These are phyloP conservation scores for Helichrysum umbraculigerum DNA, from an alignment of 129 eudicot genomes.

Conservation along the genomic window DNA sequence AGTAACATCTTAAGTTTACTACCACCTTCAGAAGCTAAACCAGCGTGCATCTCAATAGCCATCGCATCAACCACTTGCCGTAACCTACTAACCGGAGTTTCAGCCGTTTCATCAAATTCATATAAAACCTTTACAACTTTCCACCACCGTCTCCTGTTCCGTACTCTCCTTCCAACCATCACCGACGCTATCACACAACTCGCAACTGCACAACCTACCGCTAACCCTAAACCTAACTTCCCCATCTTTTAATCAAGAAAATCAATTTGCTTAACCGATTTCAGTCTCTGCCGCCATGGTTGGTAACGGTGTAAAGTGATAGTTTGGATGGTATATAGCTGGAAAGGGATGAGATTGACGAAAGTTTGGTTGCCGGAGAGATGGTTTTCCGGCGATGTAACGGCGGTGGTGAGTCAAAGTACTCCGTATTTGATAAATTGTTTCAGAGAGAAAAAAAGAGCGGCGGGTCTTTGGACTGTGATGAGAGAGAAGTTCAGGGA, in stretches of 20 bases:
- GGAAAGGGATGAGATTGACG: constrained; percentile 4
- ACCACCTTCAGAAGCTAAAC: constrained; percentile 96
- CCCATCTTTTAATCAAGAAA: constrained; percentile 42
- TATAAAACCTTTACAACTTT: constrained; percentile 62
- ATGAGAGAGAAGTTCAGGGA: constrained; percentile 48
- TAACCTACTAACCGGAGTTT: constrained; percentile 62
- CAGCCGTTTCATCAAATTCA: constrained; percentile 63
- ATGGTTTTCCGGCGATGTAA: constrained; percentile 29
- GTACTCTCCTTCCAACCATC: constrained; percentile 75
- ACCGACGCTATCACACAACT: constrained; percentile 71
- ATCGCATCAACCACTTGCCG: constrained; percentile 93
- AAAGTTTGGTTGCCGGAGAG: constrained; percentile 13
- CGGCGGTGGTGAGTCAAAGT: constrained; percentile 41
- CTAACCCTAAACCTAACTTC: constrained; percentile 62
- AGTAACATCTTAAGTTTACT: constrained; percentile 86
- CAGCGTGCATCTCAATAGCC: constrained; percentile 99
- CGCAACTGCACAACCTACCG: constrained; percentile 77
- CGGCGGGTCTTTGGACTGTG: constrained; percentile 39
- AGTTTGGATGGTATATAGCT: neutral
- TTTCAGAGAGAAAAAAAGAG: constrained; percentile 33
- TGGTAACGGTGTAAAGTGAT: constrained; percentile 14
- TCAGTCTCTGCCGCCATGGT: constrained; percentile 32
- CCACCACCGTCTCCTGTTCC: constrained; percentile 72
- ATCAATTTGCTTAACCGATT: constrained; percentile 10
- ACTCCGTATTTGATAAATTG: constrained; percentile 38